Conservation (phyloP, 495 filamentous ascomycete genomes). For the Diplogelasinospora grovesii region DNA sequence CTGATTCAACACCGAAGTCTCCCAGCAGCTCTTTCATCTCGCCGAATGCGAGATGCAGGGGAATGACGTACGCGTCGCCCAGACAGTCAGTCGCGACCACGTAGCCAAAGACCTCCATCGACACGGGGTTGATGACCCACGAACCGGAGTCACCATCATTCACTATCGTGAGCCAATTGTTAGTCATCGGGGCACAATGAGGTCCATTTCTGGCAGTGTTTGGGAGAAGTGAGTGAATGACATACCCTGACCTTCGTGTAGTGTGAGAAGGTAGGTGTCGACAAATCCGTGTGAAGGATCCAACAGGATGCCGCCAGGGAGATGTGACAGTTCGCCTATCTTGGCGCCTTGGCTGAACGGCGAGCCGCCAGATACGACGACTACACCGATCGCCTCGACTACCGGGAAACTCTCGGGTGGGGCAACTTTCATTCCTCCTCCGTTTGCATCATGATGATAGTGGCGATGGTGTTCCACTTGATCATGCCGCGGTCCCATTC, state of each 20-base stretch:
- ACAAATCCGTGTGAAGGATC: slow-evolving; percentile 4
- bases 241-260: slow-evolving; percentile 5
- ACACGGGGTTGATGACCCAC: slow-evolving; percentile 20
- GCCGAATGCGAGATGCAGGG: slow-evolving; percentile 12
- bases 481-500: background rate
- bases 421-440: slow-evolving; percentile 2
- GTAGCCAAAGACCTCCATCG: slow-evolving; percentile 18
- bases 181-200: no score
- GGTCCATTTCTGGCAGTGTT: no score
- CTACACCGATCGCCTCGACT: slow-evolving; percentile 4
- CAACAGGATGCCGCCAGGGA: slow-evolving; percentile 11
- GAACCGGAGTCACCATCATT: slow-evolving; percentile 22
- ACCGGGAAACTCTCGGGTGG: slow-evolving; percentile 6
- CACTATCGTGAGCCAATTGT: no score
- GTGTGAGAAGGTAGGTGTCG: slow-evolving; percentile 8
- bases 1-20: background rate
- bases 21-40: slow-evolving; percentile 18
- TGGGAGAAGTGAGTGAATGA: no score
- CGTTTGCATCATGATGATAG: no score
- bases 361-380: background rate
- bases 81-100: slow-evolving; percentile 19
- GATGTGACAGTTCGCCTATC: slow-evolving; percentile 8
- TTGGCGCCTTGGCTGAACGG: background rate
- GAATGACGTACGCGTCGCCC: slow-evolving; percentile 22
- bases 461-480: no score